A percentile compares a stretch with the other conserved stretches of the same genome.
Evolutionary conservation across 1,284 basidiomycete species (phyloP).

Genomic region (Moesziomyces parantarcticus): DNA sequence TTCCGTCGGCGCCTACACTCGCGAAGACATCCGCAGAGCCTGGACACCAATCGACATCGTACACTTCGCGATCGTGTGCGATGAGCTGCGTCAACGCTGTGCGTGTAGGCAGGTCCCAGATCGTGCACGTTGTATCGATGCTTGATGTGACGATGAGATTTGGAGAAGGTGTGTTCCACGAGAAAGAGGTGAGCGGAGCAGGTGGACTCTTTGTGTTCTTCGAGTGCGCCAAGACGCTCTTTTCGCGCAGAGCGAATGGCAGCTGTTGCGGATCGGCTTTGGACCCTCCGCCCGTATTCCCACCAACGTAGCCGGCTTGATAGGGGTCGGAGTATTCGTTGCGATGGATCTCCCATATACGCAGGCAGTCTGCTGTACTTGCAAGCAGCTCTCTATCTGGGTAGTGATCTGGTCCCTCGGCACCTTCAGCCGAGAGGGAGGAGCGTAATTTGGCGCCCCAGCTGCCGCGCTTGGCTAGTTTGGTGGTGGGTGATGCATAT

Average conservation of each 20-base stretch:
- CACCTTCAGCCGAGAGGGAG: constrained; percentile 15
- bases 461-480: constrained; percentile 50
- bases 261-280: constrained; percentile 21
- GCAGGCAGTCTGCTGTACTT: constrained; percentile 64
- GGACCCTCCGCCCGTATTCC: constrained; percentile 20
- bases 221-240: constrained; percentile 64
- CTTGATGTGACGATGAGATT: constrained; percentile 72
- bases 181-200: constrained; percentile 66
- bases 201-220: constrained; percentile 64
- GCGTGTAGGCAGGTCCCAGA: constrained; percentile 91
- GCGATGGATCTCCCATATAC: constrained; percentile 64
- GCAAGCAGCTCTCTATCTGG: constrained; percentile 65
- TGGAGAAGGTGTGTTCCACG: constrained; percentile 66
- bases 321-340: constrained; percentile 51
- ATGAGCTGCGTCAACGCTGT: constrained; percentile 89
- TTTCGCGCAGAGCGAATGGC: constrained; percentile 60
- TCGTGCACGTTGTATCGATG: constrained; percentile 71
- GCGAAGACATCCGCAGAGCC: constrained; percentile 98
- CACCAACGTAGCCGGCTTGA: constrained; percentile 47
- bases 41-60: constrained; percentile 97
- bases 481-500: constrained; percentile 51
- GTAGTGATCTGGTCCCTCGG: constrained; percentile 43
- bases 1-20: constrained; percentile 96
- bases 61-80: constrained; percentile 97
- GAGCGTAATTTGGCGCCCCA: constrained; percentile 49